Evolutionary conservation across 768 basidiomycete genomes (phyloP).

Genomic region (Rhizopogon vinicolor): DNA sequence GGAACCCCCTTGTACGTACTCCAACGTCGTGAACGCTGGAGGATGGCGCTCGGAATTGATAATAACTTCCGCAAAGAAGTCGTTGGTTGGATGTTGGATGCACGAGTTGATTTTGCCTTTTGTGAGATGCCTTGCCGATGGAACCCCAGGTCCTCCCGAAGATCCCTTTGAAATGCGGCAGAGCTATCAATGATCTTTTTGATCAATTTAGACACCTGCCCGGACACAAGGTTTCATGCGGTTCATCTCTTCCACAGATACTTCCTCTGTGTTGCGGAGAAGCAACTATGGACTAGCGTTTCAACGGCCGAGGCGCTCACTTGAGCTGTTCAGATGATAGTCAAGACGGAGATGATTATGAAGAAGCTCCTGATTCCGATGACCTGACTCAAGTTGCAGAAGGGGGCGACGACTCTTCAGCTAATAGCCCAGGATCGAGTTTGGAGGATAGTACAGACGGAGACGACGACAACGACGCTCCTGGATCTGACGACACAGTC

Average conservation of each 20-base stretch:
- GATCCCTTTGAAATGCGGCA: background rate
- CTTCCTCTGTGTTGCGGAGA: constrained; percentile 34
- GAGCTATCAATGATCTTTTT: constrained; percentile 23
- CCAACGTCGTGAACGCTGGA: constrained; percentile 11
- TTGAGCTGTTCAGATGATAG: background rate
- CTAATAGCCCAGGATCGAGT: background rate
- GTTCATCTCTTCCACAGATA: constrained; percentile 57
- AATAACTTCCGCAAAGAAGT: constrained; percentile 28
- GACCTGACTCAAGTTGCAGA: background rate
- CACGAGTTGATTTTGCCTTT: constrained; percentile 7
- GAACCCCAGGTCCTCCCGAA: background rate
- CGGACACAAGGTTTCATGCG: constrained; percentile 63
- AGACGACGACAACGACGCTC: background rate
- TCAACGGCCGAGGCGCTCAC: background rate
- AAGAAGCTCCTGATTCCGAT: background rate
- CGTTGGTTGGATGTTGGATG: constrained; percentile 45
- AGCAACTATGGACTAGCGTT: background rate
- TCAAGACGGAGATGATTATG: constrained; percentile 3
- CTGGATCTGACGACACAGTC: background rate
- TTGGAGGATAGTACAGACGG: constrained; percentile 5
- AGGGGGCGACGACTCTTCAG: background rate
- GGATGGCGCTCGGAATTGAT: constrained; percentile 27
- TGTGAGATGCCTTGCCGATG: background rate
- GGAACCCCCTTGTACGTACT: constrained; percentile 21
- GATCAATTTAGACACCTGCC: constrained; percentile 52